Base-by-base conservation (phyloP, 208 protist species). In the Crithidia acanthocephali region DNA sequence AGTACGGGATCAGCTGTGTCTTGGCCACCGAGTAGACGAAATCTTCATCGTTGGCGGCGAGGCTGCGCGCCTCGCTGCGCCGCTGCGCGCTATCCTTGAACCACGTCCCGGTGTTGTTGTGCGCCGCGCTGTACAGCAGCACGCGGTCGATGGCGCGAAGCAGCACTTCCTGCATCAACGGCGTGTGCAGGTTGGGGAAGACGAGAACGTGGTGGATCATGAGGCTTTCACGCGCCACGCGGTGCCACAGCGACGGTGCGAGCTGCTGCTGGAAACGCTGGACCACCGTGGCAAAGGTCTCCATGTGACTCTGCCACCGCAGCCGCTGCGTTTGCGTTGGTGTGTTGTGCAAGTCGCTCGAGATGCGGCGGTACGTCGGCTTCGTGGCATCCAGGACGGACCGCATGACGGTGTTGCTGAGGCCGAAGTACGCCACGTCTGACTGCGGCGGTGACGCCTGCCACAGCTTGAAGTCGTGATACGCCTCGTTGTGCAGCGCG, bases 101-200 rank as follows among this genome's bases (percentile, higher is more conserved):
- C 72, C 79, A 84, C 37, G 2, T 25, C 11, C 79, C 79, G 45
- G 37, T 53, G 55, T 84, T 80, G 30, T 64, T 30, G 35, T 73
- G 69, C 40, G 30, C 32, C 58, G 72, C 44, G 33, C 44, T 68
- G 57, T 74, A 84, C n/a, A 45, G 35, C 28, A 80, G 60, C 40
- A 78, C 40, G 1, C 20, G 30, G 28, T 65, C 47, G 15, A 68
- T 25, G 2, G 65, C 7, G 11, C 60, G 37, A 13, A 37, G 27
- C 0, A 73, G 47, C 10, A 37, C 30, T 1, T 55, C 33, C 16
- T 63, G 37, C 45, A 72, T 35, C 18, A 57, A 2, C 5, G 42
- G 40, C 1, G 33, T 40, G 25, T 40, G 27, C n/a, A 51, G 3
- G 18, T 40, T 51, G 3, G 28, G 13, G 20, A 25, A 32, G 25